Evolutionary conservation across 177 flowering plant genomes (phyloP), one percentile per base, ranked within the genome.

Genomic region (Vitis hybrid): DNA sequence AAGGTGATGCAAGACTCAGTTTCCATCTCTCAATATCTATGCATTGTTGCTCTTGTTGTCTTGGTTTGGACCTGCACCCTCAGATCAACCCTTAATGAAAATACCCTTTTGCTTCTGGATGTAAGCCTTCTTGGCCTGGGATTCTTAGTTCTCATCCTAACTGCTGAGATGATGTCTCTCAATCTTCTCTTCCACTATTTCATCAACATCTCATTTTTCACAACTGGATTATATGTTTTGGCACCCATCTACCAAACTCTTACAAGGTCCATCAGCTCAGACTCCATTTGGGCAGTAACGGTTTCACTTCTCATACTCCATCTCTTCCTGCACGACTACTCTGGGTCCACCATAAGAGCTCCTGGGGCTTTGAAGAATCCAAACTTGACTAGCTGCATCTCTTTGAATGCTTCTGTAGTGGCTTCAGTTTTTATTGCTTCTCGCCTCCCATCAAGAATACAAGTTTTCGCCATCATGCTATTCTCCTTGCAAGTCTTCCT

Each of bases 391-490:
- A 84, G 91, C 77, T 92, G 90, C 67, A 84, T 94, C 61, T 94
- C 98, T 61, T 73, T 94, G 64, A 91, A 90, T 75, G 94, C 98
- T 59, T 94, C 98, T 4, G 82, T 94, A 50, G 92, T 93, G n/a
- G 97, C 98, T 35, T 94, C 98, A 0, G 95, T 92, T 66, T 81
- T 94, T 75, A 83, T 92, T 69, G 91, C 97, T 60, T 94, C 98
- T 62, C 93, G 94, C 59, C 93, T 94, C 60, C 93, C 95, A 30
- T 93, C 97, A 3, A 85, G 94, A 75, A 82, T 84, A 55, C 95
- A 85, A 52, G 97, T 94, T 32, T 94, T 94, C 69, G 91, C 93
- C 7, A 76, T 94, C 57, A 79, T 88, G 87, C 80, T 92, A 15
- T 94, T 94, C 83, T 94, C 98, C 60, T 81, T 94, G 78, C 94